Percentiles rank a stretch among this genome's conserved stretches.
Evolutionary conservation across 148 eudicot species (phyloP).

Genomic region (Rheum nobile): DNA sequence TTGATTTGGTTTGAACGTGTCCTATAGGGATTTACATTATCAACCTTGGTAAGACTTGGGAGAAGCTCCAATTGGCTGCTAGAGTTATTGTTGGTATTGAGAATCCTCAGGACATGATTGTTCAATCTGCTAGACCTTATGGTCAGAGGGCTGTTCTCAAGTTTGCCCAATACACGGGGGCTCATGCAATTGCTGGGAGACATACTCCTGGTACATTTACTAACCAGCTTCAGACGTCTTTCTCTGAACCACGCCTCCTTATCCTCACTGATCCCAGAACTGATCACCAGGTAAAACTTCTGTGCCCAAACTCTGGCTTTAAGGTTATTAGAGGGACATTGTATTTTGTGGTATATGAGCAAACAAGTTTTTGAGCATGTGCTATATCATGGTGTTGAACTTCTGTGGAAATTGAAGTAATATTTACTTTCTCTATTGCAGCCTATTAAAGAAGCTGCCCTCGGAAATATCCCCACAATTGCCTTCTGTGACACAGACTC

Average conservation of each 20-base stretch:
- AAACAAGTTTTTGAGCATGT: no score
- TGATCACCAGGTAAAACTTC: conserved; percentile 39
- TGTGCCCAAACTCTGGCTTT: background rate
- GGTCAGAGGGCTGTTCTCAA: no score
- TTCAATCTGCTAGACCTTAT: no score
- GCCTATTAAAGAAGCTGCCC: conserved; percentile 69
- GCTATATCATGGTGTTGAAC: no score
- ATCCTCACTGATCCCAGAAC: conserved; percentile 63
- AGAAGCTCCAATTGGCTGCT: conserved; percentile 58
- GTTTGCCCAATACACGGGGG: no score
- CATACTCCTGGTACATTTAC: no score
- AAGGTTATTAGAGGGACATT: no score
- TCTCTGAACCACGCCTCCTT: conserved; percentile 56
- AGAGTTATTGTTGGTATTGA: conserved; percentile 56
- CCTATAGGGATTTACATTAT: conserved; percentile 38
- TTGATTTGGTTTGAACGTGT: background rate
- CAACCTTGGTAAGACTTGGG: no score
- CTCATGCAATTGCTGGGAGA: no score
- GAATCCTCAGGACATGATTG: conserved; percentile 62
- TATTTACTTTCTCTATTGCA: no score
- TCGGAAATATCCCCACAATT: conserved; percentile 58
- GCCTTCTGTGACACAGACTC: conserved; percentile 77
- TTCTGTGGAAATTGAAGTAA: no score
- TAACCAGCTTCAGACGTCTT: conserved; percentile 62
- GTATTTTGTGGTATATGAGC: background rate